phyloP scores from a whole-genome alignment of 148 eudicot genomes.

The Rhododendron molle region DNA sequence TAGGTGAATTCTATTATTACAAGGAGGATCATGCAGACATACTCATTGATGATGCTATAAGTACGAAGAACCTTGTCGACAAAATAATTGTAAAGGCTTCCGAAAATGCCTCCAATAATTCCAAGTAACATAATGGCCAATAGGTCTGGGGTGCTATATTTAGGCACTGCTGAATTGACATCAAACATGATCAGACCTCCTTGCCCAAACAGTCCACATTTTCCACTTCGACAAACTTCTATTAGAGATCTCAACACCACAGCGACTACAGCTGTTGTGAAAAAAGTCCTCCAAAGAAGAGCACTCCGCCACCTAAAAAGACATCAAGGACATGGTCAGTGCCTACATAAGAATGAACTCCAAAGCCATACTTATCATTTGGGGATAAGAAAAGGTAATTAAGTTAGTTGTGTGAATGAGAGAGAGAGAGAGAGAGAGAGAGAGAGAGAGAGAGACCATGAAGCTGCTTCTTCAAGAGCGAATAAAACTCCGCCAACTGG shows the following conservation, averaged over 20 bases:
- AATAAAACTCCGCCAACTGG: slow-evolving; percentile 89
- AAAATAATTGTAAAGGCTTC: slow-evolving; percentile 65
- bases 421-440: slow-evolving; percentile 16
- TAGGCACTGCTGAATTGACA: slow-evolving; percentile 36
- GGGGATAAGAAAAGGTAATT: background rate
- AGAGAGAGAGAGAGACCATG: slow-evolving; percentile 54
- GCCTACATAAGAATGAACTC: background rate
- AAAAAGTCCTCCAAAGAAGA: slow-evolving; percentile 81
- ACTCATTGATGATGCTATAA: slow-evolving; percentile 70
- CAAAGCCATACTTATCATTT: background rate
- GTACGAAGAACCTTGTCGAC: slow-evolving; percentile 70
- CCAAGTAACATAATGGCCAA: slow-evolving; percentile 55
- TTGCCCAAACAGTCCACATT: slow-evolving; percentile 74
- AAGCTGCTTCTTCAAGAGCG: slow-evolving; percentile 80
- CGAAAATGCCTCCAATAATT: slow-evolving; percentile 62
- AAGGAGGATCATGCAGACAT: slow-evolving; percentile 20
- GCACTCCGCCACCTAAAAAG: slow-evolving; percentile 82
- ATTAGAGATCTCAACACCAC: slow-evolving; percentile 55
- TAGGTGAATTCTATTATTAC: background rate
- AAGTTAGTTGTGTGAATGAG: background rate
- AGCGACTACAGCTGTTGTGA: slow-evolving; percentile 87
- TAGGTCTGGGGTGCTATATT: slow-evolving; percentile 39
- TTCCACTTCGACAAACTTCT: slow-evolving; percentile 57
- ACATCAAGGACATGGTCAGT: slow-evolving; percentile 11
- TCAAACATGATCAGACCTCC: slow-evolving; percentile 87